Conservation (phyloP, 2,329 filamentous ascomycete species). For the Aspergillus pseudoviridinutans region DNA sequence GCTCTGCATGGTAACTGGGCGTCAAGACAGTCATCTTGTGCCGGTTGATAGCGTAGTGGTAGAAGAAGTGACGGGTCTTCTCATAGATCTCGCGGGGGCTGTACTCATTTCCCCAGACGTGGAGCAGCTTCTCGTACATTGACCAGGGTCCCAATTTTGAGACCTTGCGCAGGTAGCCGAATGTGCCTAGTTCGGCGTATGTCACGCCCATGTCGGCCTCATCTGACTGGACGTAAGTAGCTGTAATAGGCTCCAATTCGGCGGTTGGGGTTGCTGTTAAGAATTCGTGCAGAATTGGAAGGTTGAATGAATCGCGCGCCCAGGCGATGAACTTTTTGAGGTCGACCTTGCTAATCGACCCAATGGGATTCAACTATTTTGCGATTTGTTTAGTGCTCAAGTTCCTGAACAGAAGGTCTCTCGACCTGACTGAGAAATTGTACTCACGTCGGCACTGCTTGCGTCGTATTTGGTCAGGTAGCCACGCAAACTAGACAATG, state of each 20-base stretch:
- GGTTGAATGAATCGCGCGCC: constrained; percentile 54
- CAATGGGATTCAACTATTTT: constrained; percentile 35
- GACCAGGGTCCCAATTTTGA: constrained; percentile 52
- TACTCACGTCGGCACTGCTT: constrained; percentile 51
- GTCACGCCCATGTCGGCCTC: constrained; percentile 54
- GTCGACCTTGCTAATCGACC: constrained; percentile 61
- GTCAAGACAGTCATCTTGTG: constrained; percentile 63
- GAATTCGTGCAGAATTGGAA: constrained; percentile 65
- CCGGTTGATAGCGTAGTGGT: constrained; percentile 58
- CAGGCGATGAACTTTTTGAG: constrained; percentile 69
- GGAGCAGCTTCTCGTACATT: constrained; percentile 51
- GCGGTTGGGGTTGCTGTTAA: constrained; percentile 60
- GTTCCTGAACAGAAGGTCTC: neutral
- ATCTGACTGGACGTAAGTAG: constrained; percentile 56
- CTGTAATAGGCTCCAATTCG: constrained; percentile 63
- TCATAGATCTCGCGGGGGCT: constrained; percentile 44
- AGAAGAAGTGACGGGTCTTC: constrained; percentile 45
- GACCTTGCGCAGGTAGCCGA: constrained; percentile 53
- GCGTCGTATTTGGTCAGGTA: constrained; percentile 71
- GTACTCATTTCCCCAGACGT: constrained; percentile 44
- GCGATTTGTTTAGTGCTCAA: neutral
- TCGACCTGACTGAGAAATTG: neutral
- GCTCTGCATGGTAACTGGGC: constrained; percentile 51
- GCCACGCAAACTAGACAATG: constrained; percentile 35
- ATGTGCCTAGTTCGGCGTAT: constrained; percentile 52